Conservation (phyloP, 75 land plant species). For the Selaginella tamariscina region DNA sequence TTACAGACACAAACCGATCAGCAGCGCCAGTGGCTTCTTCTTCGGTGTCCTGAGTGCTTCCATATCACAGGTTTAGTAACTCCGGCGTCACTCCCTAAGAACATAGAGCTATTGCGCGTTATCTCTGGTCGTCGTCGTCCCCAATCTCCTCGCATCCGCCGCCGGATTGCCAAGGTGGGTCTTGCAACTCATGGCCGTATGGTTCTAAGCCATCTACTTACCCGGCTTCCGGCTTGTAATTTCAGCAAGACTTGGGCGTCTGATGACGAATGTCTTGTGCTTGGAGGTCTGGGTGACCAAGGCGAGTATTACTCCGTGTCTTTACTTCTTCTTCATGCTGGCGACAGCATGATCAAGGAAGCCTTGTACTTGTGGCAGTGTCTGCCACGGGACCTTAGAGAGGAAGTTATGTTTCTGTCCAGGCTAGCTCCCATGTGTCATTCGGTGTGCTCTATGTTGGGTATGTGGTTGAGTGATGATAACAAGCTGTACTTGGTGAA, state of each 20-base stretch:
- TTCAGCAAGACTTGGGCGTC: too few species aligned
- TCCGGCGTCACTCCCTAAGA: slow-evolving; percentile 52
- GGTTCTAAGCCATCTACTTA: not conserved
- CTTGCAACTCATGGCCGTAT: not conserved
- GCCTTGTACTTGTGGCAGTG: not conserved
- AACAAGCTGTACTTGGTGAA: slow-evolving; percentile 25
- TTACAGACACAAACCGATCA: slow-evolving; percentile 19
- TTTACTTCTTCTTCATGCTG: not conserved
- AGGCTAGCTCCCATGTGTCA: slow-evolving; percentile 14
- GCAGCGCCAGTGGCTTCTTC: not conserved
- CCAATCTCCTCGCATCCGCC: not conserved
- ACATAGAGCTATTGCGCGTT: slow-evolving; percentile 72
- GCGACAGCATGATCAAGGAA: not conserved
- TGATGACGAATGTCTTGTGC: not conserved
- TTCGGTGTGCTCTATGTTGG: slow-evolving; percentile 16
- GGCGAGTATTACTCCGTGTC: not conserved
- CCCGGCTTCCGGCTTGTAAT: not conserved
- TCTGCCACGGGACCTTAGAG: not conserved
- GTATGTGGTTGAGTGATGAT: slow-evolving; percentile 32
- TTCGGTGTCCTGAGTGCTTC: slow-evolving; percentile 64
- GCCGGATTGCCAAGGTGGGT: not conserved
- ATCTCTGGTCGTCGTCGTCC: not conserved
- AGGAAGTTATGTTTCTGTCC: slow-evolving; percentile 17
- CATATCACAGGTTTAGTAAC: slow-evolving; percentile 33
- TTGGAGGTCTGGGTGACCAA: not conserved